Evolutionary conservation across 2,329 filamentous ascomycete genomes (phyloP).

Genomic region (Aureobasidium musti): DNA sequence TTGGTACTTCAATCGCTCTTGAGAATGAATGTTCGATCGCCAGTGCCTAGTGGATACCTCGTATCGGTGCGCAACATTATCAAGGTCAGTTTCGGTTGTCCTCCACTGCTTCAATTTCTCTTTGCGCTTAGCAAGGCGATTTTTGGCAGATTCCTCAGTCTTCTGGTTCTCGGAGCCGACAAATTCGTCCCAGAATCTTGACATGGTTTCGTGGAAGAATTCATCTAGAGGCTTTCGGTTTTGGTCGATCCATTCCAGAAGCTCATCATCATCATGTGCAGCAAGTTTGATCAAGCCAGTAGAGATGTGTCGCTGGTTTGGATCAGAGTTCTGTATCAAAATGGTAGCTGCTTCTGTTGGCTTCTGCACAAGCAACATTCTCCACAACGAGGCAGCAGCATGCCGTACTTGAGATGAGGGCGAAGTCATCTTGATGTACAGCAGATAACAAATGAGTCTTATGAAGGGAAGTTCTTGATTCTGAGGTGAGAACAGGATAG

Average conservation of each 20-base stretch:
- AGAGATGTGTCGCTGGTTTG: slow-evolving; percentile 70
- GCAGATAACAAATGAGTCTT: slow-evolving; percentile 84
- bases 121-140: slow-evolving; percentile 70
- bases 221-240: slow-evolving; percentile 76
- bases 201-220: slow-evolving; percentile 79
- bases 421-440: slow-evolving; percentile 86
- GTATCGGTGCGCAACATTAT: slow-evolving; percentile 76
- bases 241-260: slow-evolving; percentile 83
- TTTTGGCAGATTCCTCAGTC: slow-evolving; percentile 73
- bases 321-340: slow-evolving; percentile 68
- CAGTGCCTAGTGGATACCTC: slow-evolving; percentile 85
- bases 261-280: slow-evolving; percentile 84
- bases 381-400: slow-evolving; percentile 79
- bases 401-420: slow-evolving; percentile 66
- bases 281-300: slow-evolving; percentile 80
- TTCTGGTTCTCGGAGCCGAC: slow-evolving; percentile 77
- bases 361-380: slow-evolving; percentile 92
- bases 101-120: slow-evolving; percentile 84
- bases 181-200: slow-evolving; percentile 84
- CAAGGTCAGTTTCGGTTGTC: slow-evolving; percentile 64
- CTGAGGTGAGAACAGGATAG: slow-evolving; percentile 77
- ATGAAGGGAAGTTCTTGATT: slow-evolving; percentile 79
- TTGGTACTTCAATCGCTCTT: slow-evolving; percentile 90
- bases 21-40: slow-evolving; percentile 93
- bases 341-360: slow-evolving; percentile 76